phyloP scores from a whole-genome alignment of 2,329 filamentous ascomycete genomes.

The Xylariaceae sp. region DNA sequence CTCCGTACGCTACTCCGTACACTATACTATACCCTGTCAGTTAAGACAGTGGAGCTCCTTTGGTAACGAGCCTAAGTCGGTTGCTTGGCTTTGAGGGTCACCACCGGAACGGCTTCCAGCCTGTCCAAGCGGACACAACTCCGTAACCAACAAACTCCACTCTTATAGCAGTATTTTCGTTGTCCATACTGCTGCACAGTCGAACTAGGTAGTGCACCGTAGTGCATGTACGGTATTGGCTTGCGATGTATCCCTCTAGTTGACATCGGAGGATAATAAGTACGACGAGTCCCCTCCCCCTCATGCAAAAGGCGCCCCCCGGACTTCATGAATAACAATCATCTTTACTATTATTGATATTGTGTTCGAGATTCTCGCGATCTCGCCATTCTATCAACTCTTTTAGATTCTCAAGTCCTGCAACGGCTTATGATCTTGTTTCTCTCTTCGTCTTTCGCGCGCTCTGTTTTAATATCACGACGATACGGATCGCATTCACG shows the following conservation, averaged over 20 bases:
- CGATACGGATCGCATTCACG: not conserved
- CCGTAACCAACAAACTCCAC: conserved; percentile 22
- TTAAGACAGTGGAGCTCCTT: conserved; percentile 17
- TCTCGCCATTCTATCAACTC: conserved; percentile 21
- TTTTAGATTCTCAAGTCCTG: conserved; percentile 17
- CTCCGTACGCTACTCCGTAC: not conserved
- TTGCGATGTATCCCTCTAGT: conserved; percentile 1
- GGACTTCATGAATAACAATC: conserved; percentile 26
- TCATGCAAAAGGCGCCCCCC: conserved; percentile 26
- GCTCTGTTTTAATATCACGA: not conserved
- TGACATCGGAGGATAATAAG: conserved; percentile 20
- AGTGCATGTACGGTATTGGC: not conserved
- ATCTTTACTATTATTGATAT: conserved; percentile 27
- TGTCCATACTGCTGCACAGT: conserved; percentile 16
- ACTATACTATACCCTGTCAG: conserved; percentile 7
- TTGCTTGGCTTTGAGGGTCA: conserved; percentile 30
- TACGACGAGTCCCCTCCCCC: conserved; percentile 28
- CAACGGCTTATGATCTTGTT: conserved; percentile 10
- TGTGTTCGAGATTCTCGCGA: conserved; percentile 26
- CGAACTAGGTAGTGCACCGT: not conserved
- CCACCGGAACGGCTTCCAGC: conserved; percentile 30
- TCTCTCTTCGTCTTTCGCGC: conserved; percentile 1
- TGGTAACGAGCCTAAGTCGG: conserved; percentile 18
- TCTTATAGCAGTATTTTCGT: conserved; percentile 23
- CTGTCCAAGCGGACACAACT: conserved; percentile 23